Percentiles rank a stretch among this genome's conserved stretches.
phyloP scores from a whole-genome alignment of 768 basidiomycete species.

The Boletus rubroflammeus region DNA sequence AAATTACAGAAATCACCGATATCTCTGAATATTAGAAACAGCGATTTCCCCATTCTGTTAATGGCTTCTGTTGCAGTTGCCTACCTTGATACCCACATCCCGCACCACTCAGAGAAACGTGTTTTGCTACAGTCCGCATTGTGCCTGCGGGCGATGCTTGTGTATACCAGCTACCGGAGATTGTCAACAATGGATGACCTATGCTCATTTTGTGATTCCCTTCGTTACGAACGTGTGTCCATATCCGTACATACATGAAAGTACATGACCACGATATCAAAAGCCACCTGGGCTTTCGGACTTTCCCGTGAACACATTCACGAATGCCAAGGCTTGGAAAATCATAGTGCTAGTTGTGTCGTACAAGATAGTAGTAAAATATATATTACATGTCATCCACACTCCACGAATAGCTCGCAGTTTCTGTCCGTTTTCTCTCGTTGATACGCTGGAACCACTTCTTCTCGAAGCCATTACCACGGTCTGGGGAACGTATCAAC shows the following conservation, averaged over 20 bases:
- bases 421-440: constrained; percentile 60
- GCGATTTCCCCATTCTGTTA: background rate
- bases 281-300: background rate
- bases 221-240: constrained; percentile 1
- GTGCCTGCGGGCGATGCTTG: constrained; percentile 14
- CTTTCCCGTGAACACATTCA: background rate
- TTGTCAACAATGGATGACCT: constrained; percentile 4
- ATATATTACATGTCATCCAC: constrained; percentile 83
- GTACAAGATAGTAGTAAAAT: background rate
- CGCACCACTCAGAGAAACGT: constrained; percentile 8
- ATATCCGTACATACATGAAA: background rate
- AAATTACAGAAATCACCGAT: constrained; percentile 25
- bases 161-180: constrained; percentile 18
- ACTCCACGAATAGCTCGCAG: constrained; percentile 82
- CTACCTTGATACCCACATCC: constrained; percentile 5
- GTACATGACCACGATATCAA: background rate
- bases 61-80: constrained; percentile 7
- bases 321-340: background rate
- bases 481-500: constrained; percentile 48
- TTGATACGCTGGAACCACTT: constrained; percentile 85
- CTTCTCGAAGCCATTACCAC: constrained; percentile 92
- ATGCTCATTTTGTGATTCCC: background rate
- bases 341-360: background rate
- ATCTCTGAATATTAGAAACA: constrained; percentile 31
- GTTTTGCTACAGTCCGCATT: constrained; percentile 17